phyloP scores from a whole-genome alignment of 2,329 filamentous ascomycete genomes.

The Penicillium psychrosexuale region DNA sequence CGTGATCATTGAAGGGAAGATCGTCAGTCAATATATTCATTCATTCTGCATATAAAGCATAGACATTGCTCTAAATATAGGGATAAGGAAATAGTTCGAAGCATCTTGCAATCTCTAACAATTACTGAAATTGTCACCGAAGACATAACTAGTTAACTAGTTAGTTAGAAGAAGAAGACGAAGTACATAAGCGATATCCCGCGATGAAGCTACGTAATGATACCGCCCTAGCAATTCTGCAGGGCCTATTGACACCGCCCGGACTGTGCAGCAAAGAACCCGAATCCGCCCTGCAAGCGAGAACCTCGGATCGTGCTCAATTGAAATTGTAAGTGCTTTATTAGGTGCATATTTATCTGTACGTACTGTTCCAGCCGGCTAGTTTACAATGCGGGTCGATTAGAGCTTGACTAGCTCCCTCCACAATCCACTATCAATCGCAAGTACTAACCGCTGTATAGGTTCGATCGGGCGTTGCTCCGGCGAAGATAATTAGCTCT shows the following conservation, averaged over 20 bases:
- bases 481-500: constrained; percentile 17
- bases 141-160: too few relatives aligned
- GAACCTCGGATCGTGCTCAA: constrained; percentile 20
- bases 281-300: constrained; percentile 22
- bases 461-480: constrained; percentile 18
- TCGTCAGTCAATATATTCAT: not conserved
- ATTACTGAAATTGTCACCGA: not conserved
- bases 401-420: not conserved
- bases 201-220: not conserved
- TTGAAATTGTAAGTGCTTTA: constrained; percentile 18
- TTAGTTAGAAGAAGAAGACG: too few relatives aligned
- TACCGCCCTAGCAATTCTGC: constrained; percentile 3
- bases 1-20: not conserved
- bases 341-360: not conserved
- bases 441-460: constrained; percentile 13
- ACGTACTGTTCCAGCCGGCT: not conserved
- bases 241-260: constrained; percentile 12
- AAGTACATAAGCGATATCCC: not conserved
- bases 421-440: not conserved
- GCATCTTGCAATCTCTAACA: not conserved
- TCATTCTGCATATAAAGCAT: not conserved
- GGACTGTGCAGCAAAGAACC: constrained; percentile 11
- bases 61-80: not conserved
- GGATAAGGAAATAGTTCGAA: too few relatives aligned
- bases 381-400: not conserved